Evolutionary conservation across 257 asterid species (phyloP), one percentile per base, ranked within the genome.

Genomic region (Galeopsis tetrahit): DNA sequence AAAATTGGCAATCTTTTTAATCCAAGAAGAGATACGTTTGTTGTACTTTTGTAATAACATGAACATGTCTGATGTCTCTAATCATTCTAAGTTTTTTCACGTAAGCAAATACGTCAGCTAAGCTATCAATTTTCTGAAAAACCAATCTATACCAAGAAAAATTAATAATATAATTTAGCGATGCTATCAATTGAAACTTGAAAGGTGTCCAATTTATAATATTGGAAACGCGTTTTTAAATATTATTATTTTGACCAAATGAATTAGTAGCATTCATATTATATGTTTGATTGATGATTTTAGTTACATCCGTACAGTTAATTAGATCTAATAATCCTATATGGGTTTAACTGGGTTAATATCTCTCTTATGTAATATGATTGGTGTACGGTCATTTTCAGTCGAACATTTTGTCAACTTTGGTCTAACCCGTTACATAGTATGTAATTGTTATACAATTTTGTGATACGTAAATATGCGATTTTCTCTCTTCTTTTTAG

Each of bases 101-200:
- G 80, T 63, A 64, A 77, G 73, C 80, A 77, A 70, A 15, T 64
- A 77, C 33, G 73, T 77, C 69, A 77, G 67, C 80, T 42, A 70
- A 63, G 2, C 39, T 33, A 42, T 35, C 77, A 55, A 63, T 70
- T 75, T 69, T 62, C 75, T 34, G 11, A 34, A 36, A 42, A 34
- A 36, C 14, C 55, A 36, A 2, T 33, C 60, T 15, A 33, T 59
- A 11, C 17, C n/a, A 4, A 7, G 15, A 5, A 32, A 3, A 51
- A n/a, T 6, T 35, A 35, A 13, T 61, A 60, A 8, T 6, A 15
- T 13, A 43, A 4, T 52, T 39, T 51, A 11, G 31, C 17, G 49
- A 66, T 42, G 33, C 36, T 10, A 63, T 36, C 57, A 51, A 63
- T 52, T 70, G 57, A 62, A 38, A 51, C 52, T 52, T 70, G 57